phyloP scores from a whole-genome alignment of 176 grass and related monocot species.

The Hyparrhenia diplandra region DNA sequence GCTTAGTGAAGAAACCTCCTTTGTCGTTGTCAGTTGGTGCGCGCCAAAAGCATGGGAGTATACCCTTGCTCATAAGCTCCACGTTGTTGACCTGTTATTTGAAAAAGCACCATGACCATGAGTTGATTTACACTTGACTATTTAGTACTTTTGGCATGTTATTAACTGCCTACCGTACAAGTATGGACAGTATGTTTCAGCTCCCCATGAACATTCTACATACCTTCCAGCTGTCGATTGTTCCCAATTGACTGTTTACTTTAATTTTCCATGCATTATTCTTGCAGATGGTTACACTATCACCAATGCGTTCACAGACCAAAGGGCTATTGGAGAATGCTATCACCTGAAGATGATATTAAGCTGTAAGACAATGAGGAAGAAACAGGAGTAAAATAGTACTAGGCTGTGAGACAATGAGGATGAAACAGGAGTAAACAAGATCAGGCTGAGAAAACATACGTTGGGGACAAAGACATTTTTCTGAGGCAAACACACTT shows the following conservation, averaged over 20 bases:
- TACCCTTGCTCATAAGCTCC: constrained; percentile 60
- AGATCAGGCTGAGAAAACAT: constrained; percentile 24
- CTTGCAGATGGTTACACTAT: constrained; percentile 59
- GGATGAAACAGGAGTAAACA: constrained; percentile 18
- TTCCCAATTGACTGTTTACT: constrained; percentile 72
- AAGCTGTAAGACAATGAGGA: constrained; percentile 25
- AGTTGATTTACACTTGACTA: neutral
- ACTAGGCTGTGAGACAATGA: neutral
- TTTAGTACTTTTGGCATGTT: neutral
- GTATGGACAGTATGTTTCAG: neutral
- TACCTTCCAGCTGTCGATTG: constrained; percentile 94
- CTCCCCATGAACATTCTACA: neutral
- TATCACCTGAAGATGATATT: constrained; percentile 50
- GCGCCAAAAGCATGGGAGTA: constrained; percentile 87
- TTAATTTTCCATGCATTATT: constrained; percentile 67
- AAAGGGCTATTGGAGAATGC: constrained; percentile 42
- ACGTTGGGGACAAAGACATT: constrained; percentile 54
- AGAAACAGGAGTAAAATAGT: neutral
- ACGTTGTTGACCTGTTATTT: constrained; percentile 47
- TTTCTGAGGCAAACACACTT: constrained; percentile 62
- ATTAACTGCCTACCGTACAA: neutral
- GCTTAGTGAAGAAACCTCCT: constrained; percentile 46
- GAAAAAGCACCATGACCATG: neutral
- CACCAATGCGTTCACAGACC: constrained; percentile 38
- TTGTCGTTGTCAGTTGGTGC: constrained; percentile 95